A percentile compares a stretch with the other conserved stretches of the same genome.
Evolutionary conservation across 1,139 yeast species (phyloP).

Genomic region (Pichia sp.): DNA sequence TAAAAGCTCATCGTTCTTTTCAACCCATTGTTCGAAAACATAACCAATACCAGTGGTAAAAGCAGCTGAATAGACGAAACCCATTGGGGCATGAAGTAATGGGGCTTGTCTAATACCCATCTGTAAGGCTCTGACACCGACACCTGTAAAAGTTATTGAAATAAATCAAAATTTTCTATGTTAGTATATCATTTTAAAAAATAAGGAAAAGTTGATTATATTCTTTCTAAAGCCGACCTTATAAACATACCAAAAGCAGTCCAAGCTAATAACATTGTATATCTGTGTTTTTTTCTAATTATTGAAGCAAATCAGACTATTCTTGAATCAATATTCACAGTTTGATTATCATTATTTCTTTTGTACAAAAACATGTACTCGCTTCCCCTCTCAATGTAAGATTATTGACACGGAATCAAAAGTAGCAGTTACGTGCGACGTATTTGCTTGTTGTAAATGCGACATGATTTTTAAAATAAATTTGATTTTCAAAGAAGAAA

Average conservation of each 20-base stretch:
- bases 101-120: constrained; percentile 36
- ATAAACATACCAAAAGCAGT: constrained; percentile 29
- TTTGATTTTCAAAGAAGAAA: too few relatives aligned
- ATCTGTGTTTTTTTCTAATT: not conserved
- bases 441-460: too few relatives aligned
- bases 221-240: not conserved
- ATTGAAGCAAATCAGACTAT: too few relatives aligned
- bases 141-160: constrained; percentile 29
- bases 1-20: constrained; percentile 31
- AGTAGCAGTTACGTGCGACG: too few relatives aligned
- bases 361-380: too few relatives aligned
- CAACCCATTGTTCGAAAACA: constrained; percentile 32
- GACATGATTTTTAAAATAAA: too few relatives aligned
- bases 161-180: constrained; percentile 1
- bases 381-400: too few relatives aligned
- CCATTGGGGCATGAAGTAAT: constrained; percentile 31
- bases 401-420: too few relatives aligned
- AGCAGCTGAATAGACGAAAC: constrained; percentile 35
- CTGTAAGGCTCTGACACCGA: constrained; percentile 36
- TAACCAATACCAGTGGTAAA: constrained; percentile 37
- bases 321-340: not conserved
- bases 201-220: too few relatives aligned
- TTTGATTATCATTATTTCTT: too few relatives aligned
- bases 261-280: constrained; percentile 30
- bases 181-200: too few relatives aligned